phyloP scores from a whole-genome alignment of 345 rosid genomes.

The Camelina sativa region DNA sequence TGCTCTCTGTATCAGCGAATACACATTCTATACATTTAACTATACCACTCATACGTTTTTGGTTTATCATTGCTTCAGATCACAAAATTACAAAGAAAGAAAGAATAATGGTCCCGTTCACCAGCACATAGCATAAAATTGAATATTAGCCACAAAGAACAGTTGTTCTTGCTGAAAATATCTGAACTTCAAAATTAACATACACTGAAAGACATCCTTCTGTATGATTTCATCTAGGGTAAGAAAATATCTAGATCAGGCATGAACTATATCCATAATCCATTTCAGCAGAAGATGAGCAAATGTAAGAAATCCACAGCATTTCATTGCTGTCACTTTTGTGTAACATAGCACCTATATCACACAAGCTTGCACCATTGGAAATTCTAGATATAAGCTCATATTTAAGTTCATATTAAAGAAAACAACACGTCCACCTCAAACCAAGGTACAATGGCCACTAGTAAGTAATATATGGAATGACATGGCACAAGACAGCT shows the following conservation, averaged over 20 bases:
- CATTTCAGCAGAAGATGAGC: conserved; percentile 22
- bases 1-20: conserved; percentile 65
- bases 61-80: conserved; percentile 21
- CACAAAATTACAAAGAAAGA: conserved; percentile 20
- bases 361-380: conserved; percentile 28
- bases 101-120: conserved; percentile 29
- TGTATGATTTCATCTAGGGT: conserved; percentile 12
- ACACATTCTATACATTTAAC: conserved; percentile 29
- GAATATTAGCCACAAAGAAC: conserved; percentile 11
- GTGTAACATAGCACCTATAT: conserved; percentile 24
- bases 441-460: conserved; percentile 25
- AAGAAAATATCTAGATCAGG: conserved; percentile 10
- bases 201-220: conserved; percentile 21
- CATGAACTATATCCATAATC: conserved; percentile 25
- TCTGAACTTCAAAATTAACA: conserved; percentile 19
- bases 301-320: conserved; percentile 27
- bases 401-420: conserved; percentile 8
- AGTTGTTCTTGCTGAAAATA: not conserved
- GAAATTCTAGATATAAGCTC: conserved; percentile 21
- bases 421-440: conserved; percentile 25
- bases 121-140: conserved; percentile 9
- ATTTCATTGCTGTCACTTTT: conserved; percentile 24
- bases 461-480: conserved; percentile 11
- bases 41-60: conserved; percentile 18
- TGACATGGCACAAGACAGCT: conserved; percentile 30